Percentiles rank a stretch among this genome's conserved stretches.
Conservation (phyloP, 2,329 filamentous ascomycete genomes). For the Balansia obtecta region DNA sequence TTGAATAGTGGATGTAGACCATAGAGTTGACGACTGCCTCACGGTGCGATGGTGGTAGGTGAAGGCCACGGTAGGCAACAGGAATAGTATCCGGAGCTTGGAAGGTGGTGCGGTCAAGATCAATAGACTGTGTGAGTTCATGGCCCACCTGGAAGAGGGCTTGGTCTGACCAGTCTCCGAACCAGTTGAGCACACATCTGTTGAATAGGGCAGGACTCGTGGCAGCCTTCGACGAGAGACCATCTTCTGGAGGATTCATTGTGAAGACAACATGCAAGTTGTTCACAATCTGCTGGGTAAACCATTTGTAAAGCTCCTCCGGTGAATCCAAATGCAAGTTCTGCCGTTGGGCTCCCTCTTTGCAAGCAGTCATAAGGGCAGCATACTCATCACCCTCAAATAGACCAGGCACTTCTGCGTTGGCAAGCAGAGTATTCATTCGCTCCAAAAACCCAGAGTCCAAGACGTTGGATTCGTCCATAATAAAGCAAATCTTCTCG, state of each 20-base stretch:
- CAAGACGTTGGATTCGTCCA: slow-evolving; percentile 97
- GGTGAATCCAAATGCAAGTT: slow-evolving; percentile 91
- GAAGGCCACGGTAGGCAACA: slow-evolving; percentile 78
- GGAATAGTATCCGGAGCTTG: slow-evolving; percentile 81
- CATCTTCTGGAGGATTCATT: slow-evolving; percentile 97
- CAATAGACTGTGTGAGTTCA: slow-evolving; percentile 91
- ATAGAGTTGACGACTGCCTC: slow-evolving; percentile 94
- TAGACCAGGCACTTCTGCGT: slow-evolving; percentile 96
- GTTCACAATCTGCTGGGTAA: slow-evolving; percentile 97
- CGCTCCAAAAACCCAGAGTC: slow-evolving; percentile 97
- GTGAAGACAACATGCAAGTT: slow-evolving; percentile 99
- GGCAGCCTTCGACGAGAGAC: slow-evolving; percentile 87
- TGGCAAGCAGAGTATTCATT: slow-evolving; percentile 97
- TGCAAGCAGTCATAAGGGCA: slow-evolving; percentile 97
- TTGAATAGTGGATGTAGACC: slow-evolving; percentile 96
- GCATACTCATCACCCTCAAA: slow-evolving; percentile 99
- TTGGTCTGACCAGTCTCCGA: slow-evolving; percentile 99
- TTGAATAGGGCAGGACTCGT: slow-evolving; percentile 98
- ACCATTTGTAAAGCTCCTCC: slow-evolving; percentile 99
- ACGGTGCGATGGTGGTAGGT: slow-evolving; percentile 75
- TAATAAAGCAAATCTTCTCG: slow-evolving; percentile 99
- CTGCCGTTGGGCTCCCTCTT: slow-evolving; percentile 93
- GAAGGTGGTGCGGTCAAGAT: slow-evolving; percentile 82
- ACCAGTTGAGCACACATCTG: slow-evolving; percentile 98
- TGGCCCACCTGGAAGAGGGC: slow-evolving; percentile 95